A percentile compares a stretch with the other conserved stretches of the same genome.
Conservation (phyloP, 2,329 filamentous ascomycete species). For the Cercospora brassicicola region DNA sequence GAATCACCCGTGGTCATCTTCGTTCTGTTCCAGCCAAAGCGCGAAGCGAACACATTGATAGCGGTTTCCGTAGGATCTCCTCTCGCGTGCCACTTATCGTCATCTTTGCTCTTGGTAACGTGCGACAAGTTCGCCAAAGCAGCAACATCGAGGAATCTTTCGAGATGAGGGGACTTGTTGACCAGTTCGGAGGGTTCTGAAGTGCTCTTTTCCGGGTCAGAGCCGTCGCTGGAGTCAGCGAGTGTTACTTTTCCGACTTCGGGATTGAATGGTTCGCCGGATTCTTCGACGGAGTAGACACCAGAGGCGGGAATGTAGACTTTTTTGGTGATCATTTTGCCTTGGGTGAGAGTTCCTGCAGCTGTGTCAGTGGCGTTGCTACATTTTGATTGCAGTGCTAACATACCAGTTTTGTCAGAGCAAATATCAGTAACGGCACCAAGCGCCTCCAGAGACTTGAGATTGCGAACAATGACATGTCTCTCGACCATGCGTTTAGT, state of each 20-base stretch:
- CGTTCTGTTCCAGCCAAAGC: conserved; percentile 51
- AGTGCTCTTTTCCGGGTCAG: conserved; percentile 16
- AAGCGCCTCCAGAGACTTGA: conserved; percentile 64
- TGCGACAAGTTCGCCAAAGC: conserved; percentile 66
- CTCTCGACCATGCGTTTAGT: conserved; percentile 61
- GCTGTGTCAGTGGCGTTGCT: too few species aligned
- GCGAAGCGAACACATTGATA: conserved; percentile 70
- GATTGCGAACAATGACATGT: conserved; percentile 65
- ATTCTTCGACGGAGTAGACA: conserved; percentile 60
- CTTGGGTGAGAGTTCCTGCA: conserved; percentile 35
- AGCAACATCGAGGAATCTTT: conserved; percentile 56
- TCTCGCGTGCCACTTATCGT: conserved; percentile 59
- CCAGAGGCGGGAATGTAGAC: conserved; percentile 62
- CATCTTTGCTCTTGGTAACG: conserved; percentile 58
- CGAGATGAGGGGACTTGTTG: conserved; percentile 48
- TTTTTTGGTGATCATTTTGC: conserved; percentile 63
- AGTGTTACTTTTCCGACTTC: conserved; percentile 59
- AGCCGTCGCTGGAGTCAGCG: neutral
- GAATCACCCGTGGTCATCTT: conserved; percentile 21
- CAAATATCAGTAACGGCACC: conserved; percentile 41
- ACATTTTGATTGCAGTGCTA: too few species aligned
- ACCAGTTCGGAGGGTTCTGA: conserved; percentile 29
- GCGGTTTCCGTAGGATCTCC: conserved; percentile 72
- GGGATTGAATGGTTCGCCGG: conserved; percentile 60
- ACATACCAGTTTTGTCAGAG: conserved; percentile 19